These are phyloP conservation scores for Haplosporangium gracile DNA, from an alignment of 192 early-diverging fungal genomes.

Conservation along the genomic window DNA sequence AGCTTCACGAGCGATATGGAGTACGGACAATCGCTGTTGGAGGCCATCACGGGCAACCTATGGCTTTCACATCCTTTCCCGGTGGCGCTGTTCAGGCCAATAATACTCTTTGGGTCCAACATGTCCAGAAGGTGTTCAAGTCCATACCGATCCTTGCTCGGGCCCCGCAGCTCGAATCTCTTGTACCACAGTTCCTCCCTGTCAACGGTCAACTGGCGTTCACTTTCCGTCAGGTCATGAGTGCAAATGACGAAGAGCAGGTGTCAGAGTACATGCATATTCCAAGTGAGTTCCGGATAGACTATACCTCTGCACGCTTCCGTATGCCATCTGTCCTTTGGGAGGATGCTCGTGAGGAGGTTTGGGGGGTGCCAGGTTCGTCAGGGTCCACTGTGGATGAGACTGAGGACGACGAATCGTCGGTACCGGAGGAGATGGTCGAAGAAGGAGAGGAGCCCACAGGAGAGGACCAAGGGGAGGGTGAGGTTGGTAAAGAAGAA, in stretches of 20 bases:
- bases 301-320: conserved; percentile 42
- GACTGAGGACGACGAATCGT: neutral
- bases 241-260: conserved; percentile 13
- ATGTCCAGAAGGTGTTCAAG: conserved; percentile 9
- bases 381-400: conserved; percentile 5
- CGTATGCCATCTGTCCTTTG: conserved; percentile 47
- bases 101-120: conserved; percentile 36
- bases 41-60: conserved; percentile 38
- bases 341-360: conserved; percentile 41
- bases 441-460: conserved; percentile 6
- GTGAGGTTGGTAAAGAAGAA: neutral
- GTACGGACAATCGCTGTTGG: conserved; percentile 41
- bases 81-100: conserved; percentile 55
- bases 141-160: neutral
- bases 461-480: conserved; percentile 4
- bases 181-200: conserved; percentile 23
- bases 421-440: neutral
- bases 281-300: conserved; percentile 44
- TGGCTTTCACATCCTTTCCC: conserved; percentile 51
- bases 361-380: conserved; percentile 17
- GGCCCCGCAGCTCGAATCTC: neutral
- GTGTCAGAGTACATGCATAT: conserved; percentile 41
- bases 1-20: conserved; percentile 42
- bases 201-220: conserved; percentile 47
- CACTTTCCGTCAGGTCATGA: conserved; percentile 49